Evolutionary conservation across 306 rosid species (phyloP), one percentile per base, ranked within the genome.

Genomic region (Gynostemma pentaphyllum): DNA sequence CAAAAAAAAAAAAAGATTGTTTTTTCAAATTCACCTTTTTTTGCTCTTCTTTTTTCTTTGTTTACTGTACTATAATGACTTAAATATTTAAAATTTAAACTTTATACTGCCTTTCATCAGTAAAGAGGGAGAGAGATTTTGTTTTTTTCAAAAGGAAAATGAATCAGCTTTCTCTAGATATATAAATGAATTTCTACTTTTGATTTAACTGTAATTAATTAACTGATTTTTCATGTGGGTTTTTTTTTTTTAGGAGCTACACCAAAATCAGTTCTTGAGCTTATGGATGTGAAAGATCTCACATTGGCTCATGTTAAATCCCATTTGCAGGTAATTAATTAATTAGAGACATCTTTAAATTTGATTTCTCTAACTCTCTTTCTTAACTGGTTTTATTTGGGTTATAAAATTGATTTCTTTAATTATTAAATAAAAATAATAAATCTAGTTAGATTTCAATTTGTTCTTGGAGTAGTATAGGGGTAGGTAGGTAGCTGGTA

Each of bases 271-370:
- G 94, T 85, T 74, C 85, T 85, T 67, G 94, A 85, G 78, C 94
- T 85, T 39, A 85, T 85, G 94, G 94, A 82, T 78, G 94, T 80
- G 54, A 85, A 85, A 82, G 94, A 85, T 82, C 88, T 85, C 70
- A 85, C 94, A 47, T 73, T 85, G 69, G 94, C 94, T 36, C 94
- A 85, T 82, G 94, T 85, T 40, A 85, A 85, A 67, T 82, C 87
- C 63, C 94, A 85, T 74, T 76, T 85, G 26, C 94, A 85, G 94
- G 94, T 85, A 8, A n/a, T 41, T 8, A 37, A 61, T 61, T 11
- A 26, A 42, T 62, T n/a, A n/a, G n/a, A n/a, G n/a, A 18, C 9
- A 10, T 60, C 13, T 52, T 22, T 1, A 4, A 3, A 0, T 7
- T 2, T 39, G 13, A 39, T 39, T 24, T 1, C 6, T 52, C 30